These are phyloP conservation scores for Prunus armeniaca DNA, from an alignment of 306 rosid species.

Conservation along the genomic window DNA sequence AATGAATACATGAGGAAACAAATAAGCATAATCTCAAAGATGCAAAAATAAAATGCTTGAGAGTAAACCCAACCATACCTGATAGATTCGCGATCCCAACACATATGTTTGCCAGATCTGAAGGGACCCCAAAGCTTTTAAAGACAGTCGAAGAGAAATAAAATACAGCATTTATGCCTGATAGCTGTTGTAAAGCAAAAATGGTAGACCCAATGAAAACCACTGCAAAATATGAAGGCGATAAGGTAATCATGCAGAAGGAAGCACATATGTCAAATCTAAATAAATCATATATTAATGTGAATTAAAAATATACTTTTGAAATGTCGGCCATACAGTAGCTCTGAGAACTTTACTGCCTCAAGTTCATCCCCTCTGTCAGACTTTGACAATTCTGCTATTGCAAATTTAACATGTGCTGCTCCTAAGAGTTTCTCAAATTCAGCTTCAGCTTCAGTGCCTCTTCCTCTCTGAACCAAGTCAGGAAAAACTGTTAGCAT, in stretches of 20 bases:
- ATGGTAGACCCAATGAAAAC: constrained; percentile 76
- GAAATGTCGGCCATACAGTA: constrained; percentile 55
- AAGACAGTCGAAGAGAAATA: constrained; percentile 82
- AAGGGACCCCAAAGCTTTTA: constrained; percentile 70
- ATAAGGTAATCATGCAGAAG: constrained; percentile 33
- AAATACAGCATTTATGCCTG: constrained; percentile 89
- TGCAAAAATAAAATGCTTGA: constrained; percentile 1
- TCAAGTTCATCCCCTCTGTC: constrained; percentile 66
- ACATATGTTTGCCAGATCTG: constrained; percentile 58
- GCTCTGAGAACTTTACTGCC: constrained; percentile 43
- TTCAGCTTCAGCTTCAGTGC: constrained; percentile 69
- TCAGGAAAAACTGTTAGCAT: constrained; percentile 23
- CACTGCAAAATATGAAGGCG: constrained; percentile 65
- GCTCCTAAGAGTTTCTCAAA: constrained; percentile 74
- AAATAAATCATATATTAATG: not conserved
- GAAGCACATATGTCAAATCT: constrained; percentile 13
- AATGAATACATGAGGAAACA: constrained; percentile 20
- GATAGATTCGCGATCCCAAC: constrained; percentile 69
- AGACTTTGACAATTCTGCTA: constrained; percentile 60
- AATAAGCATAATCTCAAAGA: constrained; percentile 11
- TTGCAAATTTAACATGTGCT: constrained; percentile 65
- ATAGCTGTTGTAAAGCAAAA: constrained; percentile 88
- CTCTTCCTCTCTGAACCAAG: constrained; percentile 67
- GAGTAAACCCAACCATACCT: constrained; percentile 42
- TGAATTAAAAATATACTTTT: constrained; percentile 42